phyloP scores from a whole-genome alignment of 108 stramenopile species.

The Chaetoceros muelleri region DNA sequence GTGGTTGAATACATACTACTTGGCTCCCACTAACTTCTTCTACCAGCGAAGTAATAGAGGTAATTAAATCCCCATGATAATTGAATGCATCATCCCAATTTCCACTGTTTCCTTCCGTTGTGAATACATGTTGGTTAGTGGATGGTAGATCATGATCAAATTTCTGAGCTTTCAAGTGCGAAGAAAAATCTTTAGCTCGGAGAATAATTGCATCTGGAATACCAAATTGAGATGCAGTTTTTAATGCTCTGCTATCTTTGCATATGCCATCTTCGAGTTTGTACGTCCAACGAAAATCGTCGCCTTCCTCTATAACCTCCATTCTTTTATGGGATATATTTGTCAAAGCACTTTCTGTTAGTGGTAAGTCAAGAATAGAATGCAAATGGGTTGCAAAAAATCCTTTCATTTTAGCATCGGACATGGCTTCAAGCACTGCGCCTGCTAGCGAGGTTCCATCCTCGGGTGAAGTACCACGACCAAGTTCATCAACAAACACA shows the following conservation, averaged over 20 bases:
- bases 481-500: slow-evolving; percentile 94
- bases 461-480: slow-evolving; percentile 84
- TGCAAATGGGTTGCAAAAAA: slow-evolving; percentile 85
- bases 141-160: neutral
- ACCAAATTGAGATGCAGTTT: slow-evolving; percentile 73
- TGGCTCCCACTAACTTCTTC: slow-evolving; percentile 6
- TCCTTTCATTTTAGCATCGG: slow-evolving; percentile 44
- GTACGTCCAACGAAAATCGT: slow-evolving; percentile 64
- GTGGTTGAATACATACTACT: slow-evolving; percentile 33
- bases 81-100: neutral
- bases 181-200: slow-evolving; percentile 53
- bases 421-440: slow-evolving; percentile 79
- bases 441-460: slow-evolving; percentile 82
- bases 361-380: slow-evolving; percentile 44
- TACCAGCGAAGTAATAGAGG: no score
- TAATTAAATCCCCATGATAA: neutral
- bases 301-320: slow-evolving; percentile 17
- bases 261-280: slow-evolving; percentile 77
- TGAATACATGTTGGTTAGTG: neutral
- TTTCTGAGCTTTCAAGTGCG: slow-evolving; percentile 3
- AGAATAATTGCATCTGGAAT: slow-evolving; percentile 52
- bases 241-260: slow-evolving; percentile 73
- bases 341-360: slow-evolving; percentile 13
- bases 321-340: slow-evolving; percentile 21
- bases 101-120: neutral